Conservation (phyloP, 2,329 filamentous ascomycete genomes). For the Monilinia aucupariae region DNA sequence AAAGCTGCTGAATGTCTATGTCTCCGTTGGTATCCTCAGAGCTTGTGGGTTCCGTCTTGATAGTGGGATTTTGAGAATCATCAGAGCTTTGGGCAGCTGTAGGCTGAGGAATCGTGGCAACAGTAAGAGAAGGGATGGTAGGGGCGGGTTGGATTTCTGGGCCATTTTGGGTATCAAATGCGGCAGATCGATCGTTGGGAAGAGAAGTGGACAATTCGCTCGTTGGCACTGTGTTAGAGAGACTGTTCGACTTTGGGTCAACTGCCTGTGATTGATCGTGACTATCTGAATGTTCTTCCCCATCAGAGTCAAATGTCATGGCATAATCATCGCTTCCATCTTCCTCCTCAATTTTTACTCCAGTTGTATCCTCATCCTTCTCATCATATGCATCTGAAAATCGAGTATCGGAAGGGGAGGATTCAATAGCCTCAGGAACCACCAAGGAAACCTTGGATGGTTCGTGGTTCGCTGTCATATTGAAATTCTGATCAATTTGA, state of each 20-base stretch:
- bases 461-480: constrained; percentile 55
- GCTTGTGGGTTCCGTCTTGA: constrained; percentile 22
- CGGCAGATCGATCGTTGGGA: constrained; percentile 21
- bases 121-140: constrained; percentile 23
- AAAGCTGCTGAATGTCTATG: constrained; percentile 37
- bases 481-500: constrained; percentile 67
- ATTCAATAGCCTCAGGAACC: constrained; percentile 17
- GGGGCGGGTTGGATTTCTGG: constrained; percentile 25
- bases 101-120: constrained; percentile 21
- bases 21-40: constrained; percentile 32
- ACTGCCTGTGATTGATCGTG: constrained; percentile 33
- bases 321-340: constrained; percentile 37
- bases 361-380: constrained; percentile 25
- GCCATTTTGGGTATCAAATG: constrained; percentile 21
- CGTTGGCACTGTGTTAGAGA: constrained; percentile 27
- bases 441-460: constrained; percentile 16
- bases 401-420: constrained; percentile 30
- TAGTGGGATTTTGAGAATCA: constrained; percentile 19
- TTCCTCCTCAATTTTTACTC: constrained; percentile 21
- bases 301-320: constrained; percentile 37
- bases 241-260: constrained; percentile 29
- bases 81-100: constrained; percentile 22
- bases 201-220: constrained; percentile 21
- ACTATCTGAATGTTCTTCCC: constrained; percentile 34
- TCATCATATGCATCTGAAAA: constrained; percentile 36